These are phyloP conservation scores for Orbilia brochopaga DNA, from an alignment of 2,329 filamentous ascomycete species.

Conservation along the genomic window DNA sequence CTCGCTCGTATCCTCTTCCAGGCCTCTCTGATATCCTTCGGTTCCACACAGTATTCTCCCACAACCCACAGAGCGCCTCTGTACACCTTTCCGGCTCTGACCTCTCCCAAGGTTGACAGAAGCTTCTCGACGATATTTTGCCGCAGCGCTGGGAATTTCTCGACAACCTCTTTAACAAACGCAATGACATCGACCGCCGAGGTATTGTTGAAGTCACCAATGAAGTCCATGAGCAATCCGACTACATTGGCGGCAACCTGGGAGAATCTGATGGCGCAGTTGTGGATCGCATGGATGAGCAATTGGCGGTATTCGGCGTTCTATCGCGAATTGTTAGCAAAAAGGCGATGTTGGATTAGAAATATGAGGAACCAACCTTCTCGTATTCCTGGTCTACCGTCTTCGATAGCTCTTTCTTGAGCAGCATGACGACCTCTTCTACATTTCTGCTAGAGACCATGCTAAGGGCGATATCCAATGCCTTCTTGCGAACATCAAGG, in stretches of 20 bases:
- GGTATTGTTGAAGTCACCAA: conserved; percentile 95
- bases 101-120: conserved; percentile 87
- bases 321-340: conserved; percentile 57
- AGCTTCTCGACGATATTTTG: conserved; percentile 85
- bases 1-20: conserved; percentile 96
- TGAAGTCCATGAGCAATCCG: conserved; percentile 97
- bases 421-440: conserved; percentile 90
- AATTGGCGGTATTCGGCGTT: conserved; percentile 93
- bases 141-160: conserved; percentile 92
- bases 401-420: conserved; percentile 98
- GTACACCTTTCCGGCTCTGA: conserved; percentile 96
- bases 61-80: conserved; percentile 96
- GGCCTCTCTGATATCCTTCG: conserved; percentile 73
- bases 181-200: conserved; percentile 97
- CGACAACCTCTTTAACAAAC: conserved; percentile 98
- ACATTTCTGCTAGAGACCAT: conserved; percentile 99
- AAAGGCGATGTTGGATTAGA: not conserved
- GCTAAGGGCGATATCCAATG: conserved; percentile 84
- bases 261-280: conserved; percentile 98
- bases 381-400: conserved; percentile 98
- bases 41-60: conserved; percentile 93
- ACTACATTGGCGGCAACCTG: conserved; percentile 97
- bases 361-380: conserved; percentile 64
- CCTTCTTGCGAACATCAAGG: conserved; percentile 92
- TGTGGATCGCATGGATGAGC: conserved; percentile 95